Base-by-base conservation (phyloP, 306 rosid species). In the Prunus mira region DNA sequence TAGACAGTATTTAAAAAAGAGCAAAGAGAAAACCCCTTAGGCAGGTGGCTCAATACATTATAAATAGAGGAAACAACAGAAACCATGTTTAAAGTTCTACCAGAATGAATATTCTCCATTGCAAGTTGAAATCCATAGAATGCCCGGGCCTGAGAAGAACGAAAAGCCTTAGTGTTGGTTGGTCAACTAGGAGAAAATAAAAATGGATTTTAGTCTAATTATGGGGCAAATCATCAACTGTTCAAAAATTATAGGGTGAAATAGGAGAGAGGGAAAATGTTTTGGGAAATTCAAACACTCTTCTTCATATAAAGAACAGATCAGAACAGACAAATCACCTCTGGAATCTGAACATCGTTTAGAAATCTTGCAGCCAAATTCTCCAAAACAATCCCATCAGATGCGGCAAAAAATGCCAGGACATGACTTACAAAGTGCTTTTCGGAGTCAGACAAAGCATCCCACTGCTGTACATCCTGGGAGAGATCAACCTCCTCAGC, bases 401-500 rank as follows among this genome's bases (percentile, higher is more conserved):
- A 93, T 43, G 98, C 90, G 4, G 97, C 98, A 73, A 93, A 93
- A 84, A 93, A 93, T 41, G 98, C 96, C 45, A 91, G 86, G 65
- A 91, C 87, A 58, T 91, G 96, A 67, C 88, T 82, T 71, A 93
- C 76, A 81, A 93, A 91, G 88, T 89, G 91, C 86, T 84, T 93
- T 85, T 93, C 98, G 4, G 97, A 88, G 81, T 84, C 80, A 12
- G 96, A 77, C 83, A 93, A 71, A 52, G 83, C 75, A 18, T 85
- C 88, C 97, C 97, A 93, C 65, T 91, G 97, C 45, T 79, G 87
- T 52, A 88, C 66, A 55, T 93, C 98, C 75, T 65, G 73, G 20
- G 96, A 86, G 65, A 93, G 97, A 81, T 91, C 97, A 78, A 93
- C 98, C 84, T 93, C 98, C 86, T 93, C 98, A 49, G 96, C 97